Percentiles rank a stretch among this genome's conserved stretches.
Evolutionary conservation across 2,329 filamentous ascomycete genomes (phyloP).

Genomic region (Ascochyta lentis): DNA sequence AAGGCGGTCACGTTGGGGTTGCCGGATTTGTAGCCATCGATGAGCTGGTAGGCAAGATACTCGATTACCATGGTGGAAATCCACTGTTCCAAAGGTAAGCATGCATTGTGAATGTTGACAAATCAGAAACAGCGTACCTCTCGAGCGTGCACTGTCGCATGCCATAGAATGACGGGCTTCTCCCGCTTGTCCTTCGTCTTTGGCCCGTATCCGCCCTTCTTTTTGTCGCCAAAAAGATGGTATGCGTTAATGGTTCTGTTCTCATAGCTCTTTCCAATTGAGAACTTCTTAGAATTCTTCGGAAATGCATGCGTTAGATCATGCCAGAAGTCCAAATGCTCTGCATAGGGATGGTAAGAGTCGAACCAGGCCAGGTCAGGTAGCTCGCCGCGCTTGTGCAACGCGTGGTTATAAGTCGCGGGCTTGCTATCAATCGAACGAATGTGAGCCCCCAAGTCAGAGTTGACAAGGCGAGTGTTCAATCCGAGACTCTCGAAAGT

Average conservation of each 20-base stretch:
- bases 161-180: slow-evolving; percentile 44
- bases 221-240: slow-evolving; percentile 35
- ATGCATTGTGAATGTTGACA: background rate
- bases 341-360: slow-evolving; percentile 40
- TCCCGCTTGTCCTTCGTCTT: slow-evolving; percentile 10
- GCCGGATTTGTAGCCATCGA: slow-evolving; percentile 37
- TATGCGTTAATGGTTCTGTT: slow-evolving; percentile 40
- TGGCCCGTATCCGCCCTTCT: slow-evolving; percentile 18
- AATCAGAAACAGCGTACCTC: slow-evolving; percentile 45
- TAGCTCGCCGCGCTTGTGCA: slow-evolving; percentile 41
- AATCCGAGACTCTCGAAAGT: slow-evolving; percentile 49
- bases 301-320: slow-evolving; percentile 37
- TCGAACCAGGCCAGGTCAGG: slow-evolving; percentile 50
- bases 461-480: slow-evolving; percentile 51
- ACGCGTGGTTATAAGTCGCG: slow-evolving; percentile 16
- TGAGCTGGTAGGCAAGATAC: slow-evolving; percentile 39
- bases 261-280: slow-evolving; percentile 39
- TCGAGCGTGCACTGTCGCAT: slow-evolving; percentile 44
- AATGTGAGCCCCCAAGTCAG: slow-evolving; percentile 54
- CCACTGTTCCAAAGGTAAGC: slow-evolving; percentile 11
- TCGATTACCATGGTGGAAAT: slow-evolving; percentile 34
- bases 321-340: slow-evolving; percentile 40
- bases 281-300: slow-evolving; percentile 36
- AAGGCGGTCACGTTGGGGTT: slow-evolving; percentile 37
- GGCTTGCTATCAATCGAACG: slow-evolving; percentile 25